Conservation (phyloP, 495 filamentous ascomycete species). For the Penicillium longicatenatum region DNA sequence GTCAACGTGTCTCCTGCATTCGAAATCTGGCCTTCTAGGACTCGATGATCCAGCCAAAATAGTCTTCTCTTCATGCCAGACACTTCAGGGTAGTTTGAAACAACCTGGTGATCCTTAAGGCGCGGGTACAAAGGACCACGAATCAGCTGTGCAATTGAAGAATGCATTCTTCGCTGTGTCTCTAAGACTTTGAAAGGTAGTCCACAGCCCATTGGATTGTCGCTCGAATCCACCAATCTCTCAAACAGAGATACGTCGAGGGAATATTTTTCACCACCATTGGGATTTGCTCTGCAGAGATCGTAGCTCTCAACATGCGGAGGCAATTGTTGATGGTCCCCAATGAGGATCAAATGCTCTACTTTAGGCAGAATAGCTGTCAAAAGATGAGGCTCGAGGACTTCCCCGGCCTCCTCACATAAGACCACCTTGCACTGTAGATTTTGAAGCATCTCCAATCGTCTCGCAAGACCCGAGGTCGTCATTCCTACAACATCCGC, state of each 20-base stretch:
- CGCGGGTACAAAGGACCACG: constrained; percentile 62
- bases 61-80: constrained; percentile 62
- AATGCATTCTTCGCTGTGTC: constrained; percentile 73
- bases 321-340: constrained; percentile 68
- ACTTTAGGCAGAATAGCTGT: constrained; percentile 63
- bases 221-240: background rate
- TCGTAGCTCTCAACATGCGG: constrained; percentile 58
- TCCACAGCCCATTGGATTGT: background rate
- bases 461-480: constrained; percentile 34
- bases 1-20: constrained; percentile 34
- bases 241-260: background rate
- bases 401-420: constrained; percentile 72
- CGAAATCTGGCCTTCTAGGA: background rate
- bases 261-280: constrained; percentile 28
- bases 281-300: constrained; percentile 50
- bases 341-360: constrained; percentile 69
- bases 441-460: constrained; percentile 23
- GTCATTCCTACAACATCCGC: constrained; percentile 13
- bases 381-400: constrained; percentile 66
- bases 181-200: constrained; percentile 56
- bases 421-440: constrained; percentile 46
- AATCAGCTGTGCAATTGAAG: constrained; percentile 60
- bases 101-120: constrained; percentile 55
- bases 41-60: constrained; percentile 59
- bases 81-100: constrained; percentile 55